Conservation (phyloP, 768 basidiomycete species). For the Bullera alba region DNA sequence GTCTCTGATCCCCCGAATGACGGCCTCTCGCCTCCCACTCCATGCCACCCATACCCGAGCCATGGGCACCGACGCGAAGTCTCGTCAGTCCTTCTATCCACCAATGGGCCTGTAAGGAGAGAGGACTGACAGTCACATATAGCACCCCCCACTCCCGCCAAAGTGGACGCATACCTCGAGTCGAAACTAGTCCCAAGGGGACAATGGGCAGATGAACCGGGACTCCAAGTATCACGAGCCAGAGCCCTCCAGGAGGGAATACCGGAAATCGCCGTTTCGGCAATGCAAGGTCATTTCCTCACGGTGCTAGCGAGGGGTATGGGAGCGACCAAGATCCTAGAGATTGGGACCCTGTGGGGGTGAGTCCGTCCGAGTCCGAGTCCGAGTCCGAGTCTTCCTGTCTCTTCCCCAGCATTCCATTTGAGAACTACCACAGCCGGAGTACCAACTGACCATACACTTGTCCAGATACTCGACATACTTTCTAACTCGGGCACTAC, state of each 20-base stretch:
- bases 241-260: conserved; percentile 24
- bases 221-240: conserved; percentile 6
- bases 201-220: conserved; percentile 14
- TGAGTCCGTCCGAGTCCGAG: conserved; percentile 28
- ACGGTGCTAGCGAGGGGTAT: conserved; percentile 53
- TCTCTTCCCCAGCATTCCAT: too few relatives aligned
- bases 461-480: conserved; percentile 44
- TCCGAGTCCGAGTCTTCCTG: too few relatives aligned
- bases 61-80: too few relatives aligned
- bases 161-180: conserved; percentile 28
- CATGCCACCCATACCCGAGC: too few relatives aligned
- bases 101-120: too few relatives aligned
- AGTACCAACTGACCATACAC: too few relatives aligned
- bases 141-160: too few relatives aligned
- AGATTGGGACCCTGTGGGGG: conserved; percentile 65
- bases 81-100: too few relatives aligned
- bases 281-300: conserved; percentile 50
- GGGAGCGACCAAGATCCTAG: conserved; percentile 56
- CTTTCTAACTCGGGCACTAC: conserved; percentile 42
- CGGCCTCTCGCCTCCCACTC: too few relatives aligned
- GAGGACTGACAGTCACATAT: too few relatives aligned
- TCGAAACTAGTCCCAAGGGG: conserved; percentile 13
- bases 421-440: too few relatives aligned
- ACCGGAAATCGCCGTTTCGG: conserved; percentile 24
- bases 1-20: too few relatives aligned